A percentile compares a stretch with the other conserved stretches of the same genome.
phyloP scores from a whole-genome alignment of 1,139 yeast genomes.

The Pichia sp. region DNA sequence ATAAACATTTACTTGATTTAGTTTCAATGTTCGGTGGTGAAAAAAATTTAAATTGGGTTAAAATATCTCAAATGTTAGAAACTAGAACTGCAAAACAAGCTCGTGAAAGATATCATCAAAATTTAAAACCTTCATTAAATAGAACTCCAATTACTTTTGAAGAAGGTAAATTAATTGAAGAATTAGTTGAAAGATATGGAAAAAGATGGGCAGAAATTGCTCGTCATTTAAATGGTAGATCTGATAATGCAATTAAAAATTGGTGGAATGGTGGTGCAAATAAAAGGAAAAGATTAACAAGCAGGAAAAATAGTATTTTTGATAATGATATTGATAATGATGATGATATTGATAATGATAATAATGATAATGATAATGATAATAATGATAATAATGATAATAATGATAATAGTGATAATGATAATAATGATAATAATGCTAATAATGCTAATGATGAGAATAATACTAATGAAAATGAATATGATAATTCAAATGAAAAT shows the following conservation, averaged over 20 bases:
- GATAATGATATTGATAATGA: conserved; percentile 1
- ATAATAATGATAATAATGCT: neutral
- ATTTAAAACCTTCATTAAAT: conserved; percentile 77
- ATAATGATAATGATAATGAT: neutral
- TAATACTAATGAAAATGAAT: neutral
- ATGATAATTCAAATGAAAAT: neutral
- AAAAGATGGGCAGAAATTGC: conserved; percentile 95
- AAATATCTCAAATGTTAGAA: conserved; percentile 66
- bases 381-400: neutral
- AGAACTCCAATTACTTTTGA: conserved; percentile 78
- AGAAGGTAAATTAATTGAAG: conserved; percentile 78
- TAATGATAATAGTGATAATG: neutral
- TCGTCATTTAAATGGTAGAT: conserved; percentile 76
- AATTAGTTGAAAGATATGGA: conserved; percentile 72
- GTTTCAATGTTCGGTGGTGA: conserved; percentile 69
- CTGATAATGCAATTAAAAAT: conserved; percentile 87
- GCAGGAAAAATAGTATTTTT: conserved; percentile 10
- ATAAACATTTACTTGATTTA: conserved; percentile 61
- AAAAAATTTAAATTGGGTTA: conserved; percentile 71
- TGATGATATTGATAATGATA: conserved; percentile 1
- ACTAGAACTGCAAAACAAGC: conserved; percentile 90
- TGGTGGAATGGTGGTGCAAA: conserved; percentile 98
- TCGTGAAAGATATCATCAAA: conserved; percentile 87
- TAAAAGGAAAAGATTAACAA: conserved; percentile 55
- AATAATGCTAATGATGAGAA: neutral